phyloP scores from a whole-genome alignment of 192 early-diverging fungal species.

The Coemansia sp. region DNA sequence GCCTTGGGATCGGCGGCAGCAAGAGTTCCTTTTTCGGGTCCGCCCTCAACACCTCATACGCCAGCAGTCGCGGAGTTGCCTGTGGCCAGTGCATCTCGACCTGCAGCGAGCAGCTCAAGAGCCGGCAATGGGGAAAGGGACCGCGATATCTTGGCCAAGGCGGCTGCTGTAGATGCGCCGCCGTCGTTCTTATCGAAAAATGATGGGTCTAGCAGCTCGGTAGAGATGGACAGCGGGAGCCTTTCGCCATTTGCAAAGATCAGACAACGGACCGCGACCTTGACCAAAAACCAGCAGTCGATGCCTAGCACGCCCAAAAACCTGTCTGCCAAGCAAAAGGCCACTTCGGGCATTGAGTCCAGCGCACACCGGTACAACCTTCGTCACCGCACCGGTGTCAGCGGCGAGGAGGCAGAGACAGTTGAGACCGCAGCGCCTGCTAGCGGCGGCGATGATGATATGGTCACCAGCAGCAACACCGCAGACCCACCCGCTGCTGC shows the following conservation, averaged over 20 bases:
- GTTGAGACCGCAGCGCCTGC: neutral
- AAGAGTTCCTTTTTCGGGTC: constrained; percentile 38
- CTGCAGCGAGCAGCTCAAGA: neutral
- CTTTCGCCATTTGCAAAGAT: constrained; percentile 34
- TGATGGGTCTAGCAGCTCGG: constrained; percentile 19
- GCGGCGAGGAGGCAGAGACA: neutral
- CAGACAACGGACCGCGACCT: neutral
- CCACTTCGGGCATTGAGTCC: neutral
- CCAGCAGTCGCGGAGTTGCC: neutral
- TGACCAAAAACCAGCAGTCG: neutral
- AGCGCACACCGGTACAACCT: constrained; percentile 32
- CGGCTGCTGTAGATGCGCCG: constrained; percentile 4
- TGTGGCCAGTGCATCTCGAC: neutral
- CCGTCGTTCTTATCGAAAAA: neutral
- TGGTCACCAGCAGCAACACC: neutral
- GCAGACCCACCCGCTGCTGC: neutral
- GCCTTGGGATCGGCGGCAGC: neutral
- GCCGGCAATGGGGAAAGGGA: constrained; percentile 15
- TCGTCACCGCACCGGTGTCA: constrained; percentile 19
- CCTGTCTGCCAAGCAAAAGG: neutral
- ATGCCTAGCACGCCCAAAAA: constrained; percentile 5
- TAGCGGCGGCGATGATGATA: neutral
- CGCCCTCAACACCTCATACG: constrained; percentile 34
- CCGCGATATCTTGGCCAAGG: constrained; percentile 8
- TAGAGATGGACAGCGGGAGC: neutral